phyloP scores from a whole-genome alignment of 805 yeast species.

The Yueomyces sp. region DNA sequence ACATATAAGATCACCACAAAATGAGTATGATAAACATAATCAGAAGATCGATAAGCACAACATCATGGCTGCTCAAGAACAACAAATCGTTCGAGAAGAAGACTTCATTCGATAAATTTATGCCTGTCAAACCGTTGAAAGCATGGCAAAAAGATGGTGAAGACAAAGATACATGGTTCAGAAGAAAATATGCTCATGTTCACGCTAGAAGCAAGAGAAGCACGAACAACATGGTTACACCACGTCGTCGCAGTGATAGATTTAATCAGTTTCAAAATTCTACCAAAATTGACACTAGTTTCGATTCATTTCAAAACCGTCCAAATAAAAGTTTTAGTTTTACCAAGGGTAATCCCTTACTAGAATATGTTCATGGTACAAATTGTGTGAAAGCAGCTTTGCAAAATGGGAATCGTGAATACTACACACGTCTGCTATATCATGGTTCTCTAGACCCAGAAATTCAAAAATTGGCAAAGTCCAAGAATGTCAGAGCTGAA shows the following conservation, averaged over 20 bases:
- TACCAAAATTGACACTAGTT: conserved; percentile 4
- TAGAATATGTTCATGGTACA: conserved; percentile 66
- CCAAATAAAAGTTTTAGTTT: background rate
- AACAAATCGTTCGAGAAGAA: no score
- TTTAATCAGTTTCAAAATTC: conserved; percentile 1
- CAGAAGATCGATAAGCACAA: no score
- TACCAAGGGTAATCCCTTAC: conserved; percentile 30
- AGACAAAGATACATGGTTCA: conserved; percentile 50
- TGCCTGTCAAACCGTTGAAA: conserved; percentile 31
- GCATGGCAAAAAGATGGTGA: conserved; percentile 58
- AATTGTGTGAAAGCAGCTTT: conserved; percentile 66
- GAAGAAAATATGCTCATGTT: conserved; percentile 48
- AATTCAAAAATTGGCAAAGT: conserved; percentile 35
- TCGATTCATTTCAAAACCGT: conserved; percentile 1
- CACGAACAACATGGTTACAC: conserved; percentile 1
- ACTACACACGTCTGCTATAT: conserved; percentile 37
- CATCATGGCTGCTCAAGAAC: no score
- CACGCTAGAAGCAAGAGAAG: conserved; percentile 37
- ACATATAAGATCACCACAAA: no score
- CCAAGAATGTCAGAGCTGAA: conserved; percentile 13
- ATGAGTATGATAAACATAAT: no score
- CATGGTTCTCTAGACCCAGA: conserved; percentile 29
- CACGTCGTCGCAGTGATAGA: conserved; percentile 7
- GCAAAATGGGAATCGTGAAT: conserved; percentile 37
- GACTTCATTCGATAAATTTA: conserved; percentile 28